Percentiles rank a stretch among this genome's conserved stretches.
phyloP scores from a whole-genome alignment of 2,329 filamentous ascomycete species.

The Colletotrichum zoysiae region DNA sequence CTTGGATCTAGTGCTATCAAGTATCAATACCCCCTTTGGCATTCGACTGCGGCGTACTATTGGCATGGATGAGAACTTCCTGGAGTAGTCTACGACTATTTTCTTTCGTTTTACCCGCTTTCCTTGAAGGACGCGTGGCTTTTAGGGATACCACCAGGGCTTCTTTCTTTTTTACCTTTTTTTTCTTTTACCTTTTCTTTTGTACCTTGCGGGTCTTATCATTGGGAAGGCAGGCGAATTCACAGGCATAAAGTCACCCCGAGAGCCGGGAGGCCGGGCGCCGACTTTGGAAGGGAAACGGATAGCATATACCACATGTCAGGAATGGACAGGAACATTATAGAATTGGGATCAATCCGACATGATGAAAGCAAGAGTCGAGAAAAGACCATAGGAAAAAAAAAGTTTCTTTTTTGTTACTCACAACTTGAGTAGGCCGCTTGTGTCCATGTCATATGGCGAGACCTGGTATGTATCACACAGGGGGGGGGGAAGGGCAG shows the following conservation, averaged over 20 bases:
- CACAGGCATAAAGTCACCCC: constrained; percentile 37
- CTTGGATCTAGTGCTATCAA: constrained; percentile 41
- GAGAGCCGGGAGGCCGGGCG: constrained; percentile 39
- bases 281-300: constrained; percentile 37
- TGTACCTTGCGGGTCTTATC: constrained; percentile 17
- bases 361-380: constrained; percentile 39
- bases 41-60: constrained; percentile 42
- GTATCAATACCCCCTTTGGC: constrained; percentile 41
- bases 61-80: constrained; percentile 40
- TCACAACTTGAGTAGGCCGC: not conserved
- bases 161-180: constrained; percentile 1
- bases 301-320: constrained; percentile 42
- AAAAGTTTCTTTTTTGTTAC: constrained; percentile 37
- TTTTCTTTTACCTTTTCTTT: constrained; percentile 19
- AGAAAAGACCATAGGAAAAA: constrained; percentile 43
- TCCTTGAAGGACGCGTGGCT: constrained; percentile 41
- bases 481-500: not conserved
- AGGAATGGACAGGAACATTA: constrained; percentile 34
- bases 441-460: not conserved
- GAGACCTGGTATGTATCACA: not conserved
- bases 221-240: constrained; percentile 38
- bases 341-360: constrained; percentile 42
- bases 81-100: constrained; percentile 42
- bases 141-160: constrained; percentile 26
- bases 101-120: constrained; percentile 35